A percentile compares a stretch with the other conserved stretches of the same genome.
Evolutionary conservation across 306 rosid genomes (phyloP).

Genomic region (Echinosophora koreensis): DNA sequence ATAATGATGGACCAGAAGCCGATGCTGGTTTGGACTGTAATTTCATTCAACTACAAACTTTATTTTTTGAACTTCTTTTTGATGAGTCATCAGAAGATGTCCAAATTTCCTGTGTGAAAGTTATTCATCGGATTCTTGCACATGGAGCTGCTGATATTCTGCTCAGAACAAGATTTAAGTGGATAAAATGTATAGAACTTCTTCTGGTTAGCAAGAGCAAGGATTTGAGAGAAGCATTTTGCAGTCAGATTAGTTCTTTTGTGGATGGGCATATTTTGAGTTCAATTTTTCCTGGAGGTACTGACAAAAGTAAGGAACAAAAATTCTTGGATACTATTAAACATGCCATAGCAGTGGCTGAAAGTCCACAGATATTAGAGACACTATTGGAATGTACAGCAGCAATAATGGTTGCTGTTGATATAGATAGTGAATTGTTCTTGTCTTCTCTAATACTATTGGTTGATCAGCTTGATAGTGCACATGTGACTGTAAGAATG

Average conservation of each 20-base stretch:
- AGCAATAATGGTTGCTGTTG: slow-evolving; percentile 81
- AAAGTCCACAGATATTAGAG: slow-evolving; percentile 68
- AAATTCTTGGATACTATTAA: slow-evolving; percentile 66
- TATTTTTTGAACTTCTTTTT: slow-evolving; percentile 77
- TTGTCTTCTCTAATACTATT: slow-evolving; percentile 73
- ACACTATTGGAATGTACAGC: slow-evolving; percentile 84
- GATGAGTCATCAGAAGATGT: slow-evolving; percentile 85
- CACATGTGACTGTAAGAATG: slow-evolving; percentile 75
- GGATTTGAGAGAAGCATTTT: slow-evolving; percentile 85
- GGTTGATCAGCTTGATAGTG: slow-evolving; percentile 89
- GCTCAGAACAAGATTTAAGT: slow-evolving; percentile 58
- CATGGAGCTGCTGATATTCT: slow-evolving; percentile 65
- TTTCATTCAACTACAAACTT: slow-evolving; percentile 61
- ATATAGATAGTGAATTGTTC: slow-evolving; percentile 65
- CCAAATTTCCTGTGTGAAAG: slow-evolving; percentile 82
- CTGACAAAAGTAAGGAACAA: slow-evolving; percentile 65
- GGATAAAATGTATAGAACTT: slow-evolving; percentile 73
- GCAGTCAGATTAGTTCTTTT: slow-evolving; percentile 80
- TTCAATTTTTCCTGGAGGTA: slow-evolving; percentile 63
- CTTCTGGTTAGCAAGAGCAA: slow-evolving; percentile 67
- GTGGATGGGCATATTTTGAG: slow-evolving; percentile 64
- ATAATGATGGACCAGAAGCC: slow-evolving; percentile 46
- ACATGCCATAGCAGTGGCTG: slow-evolving; percentile 61
- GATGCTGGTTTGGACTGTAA: slow-evolving; percentile 58
- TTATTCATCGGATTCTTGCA: slow-evolving; percentile 71